Evolutionary conservation across 169 alveolate genomes (phyloP), one percentile per base, ranked within the genome.

Genomic region (Plasmodium malariae): DNA sequence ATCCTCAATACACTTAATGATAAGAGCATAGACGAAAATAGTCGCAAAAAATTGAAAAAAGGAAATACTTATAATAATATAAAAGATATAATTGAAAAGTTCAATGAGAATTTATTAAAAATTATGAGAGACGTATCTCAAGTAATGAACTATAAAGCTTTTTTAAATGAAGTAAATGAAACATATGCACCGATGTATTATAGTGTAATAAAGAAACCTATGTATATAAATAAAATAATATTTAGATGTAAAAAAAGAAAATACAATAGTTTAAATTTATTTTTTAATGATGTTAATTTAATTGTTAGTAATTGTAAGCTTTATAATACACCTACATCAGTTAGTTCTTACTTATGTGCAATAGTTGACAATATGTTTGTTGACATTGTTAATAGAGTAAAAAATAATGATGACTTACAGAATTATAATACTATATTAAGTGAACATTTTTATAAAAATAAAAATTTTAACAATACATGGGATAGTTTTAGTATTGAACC

Each of bases 101-200:
- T 83, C 54, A 83, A 83, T 30, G 91, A 83, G 9, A 36, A 34
- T 1, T 48, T 83, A 40, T 36, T 69, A 43, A 36, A 36, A 36
- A 67, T 83, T 12, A 83, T 83, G 91, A 32, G 21, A 0, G 54
- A 70, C 12, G 68, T 83, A 19, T 54, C 91, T 36, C 26, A 65
- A n/a, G 65, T 67, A 37, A 6, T 36, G 30, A 67, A 69, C 28
- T 83, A 83, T 48, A 83, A 83, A 83, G 74, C 91, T 12, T 83
- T 83, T 70, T 70, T 83, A 68, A 83, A 83, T 70, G 86, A 83
- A 83, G 91, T 83, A 3, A 83, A 83, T 28, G 91, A 83, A 83
- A 67, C 74, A 5, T 83, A 83, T 57, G 91, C 91, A 43, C 91
- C 91, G 24, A 51, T 83, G 73, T 83, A 83, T 59, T 83, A 83